Evolutionary conservation across 1,284 basidiomycete genomes (phyloP), one percentile per base, ranked within the genome.

Genomic region (Ganoderma boninense): DNA sequence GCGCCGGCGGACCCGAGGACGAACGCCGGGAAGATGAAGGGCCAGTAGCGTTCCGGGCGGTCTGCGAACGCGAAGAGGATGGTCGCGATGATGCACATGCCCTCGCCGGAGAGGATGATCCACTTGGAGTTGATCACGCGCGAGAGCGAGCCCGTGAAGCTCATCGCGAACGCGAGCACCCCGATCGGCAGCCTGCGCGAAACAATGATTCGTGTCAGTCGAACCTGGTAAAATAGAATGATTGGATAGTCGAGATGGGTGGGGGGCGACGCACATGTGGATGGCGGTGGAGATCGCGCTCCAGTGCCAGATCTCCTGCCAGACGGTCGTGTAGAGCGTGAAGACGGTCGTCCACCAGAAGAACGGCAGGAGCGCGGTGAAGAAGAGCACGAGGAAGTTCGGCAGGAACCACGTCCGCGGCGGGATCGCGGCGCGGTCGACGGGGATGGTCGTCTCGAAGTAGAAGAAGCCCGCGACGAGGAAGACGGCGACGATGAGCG

Each of bases 21-120:
- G 73, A 87, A 86, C 23, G 82, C 87, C n/a, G 87, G 87, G 75
- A 89, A 85, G 59, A 83, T 80, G 71, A 81, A 81, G 0, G 77
- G 73, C 85, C 84, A 88, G 77, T 88, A 89, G n/a, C 80, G 77
- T 8, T 79, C 77, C 18, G 82, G 80, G 0, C 78, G 67, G 64
- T 86, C 82, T 0, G 83, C 83, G 62, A 84, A 78, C 1, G 84
- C 83, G 54, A 87, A 77, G 13, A 87, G 77, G 43, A 82, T 69
- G 1, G 84, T 86, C n/a, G 84, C 82, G 43, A 82, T 68, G 43
- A 84, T 76, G 44, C 81, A 74, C 70, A 85, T 69, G 42, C 73
- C 73, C 44, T 85, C 80, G 8, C 84, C 87, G 54, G 75, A 70
- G 14, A 87, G 75, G 71, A 87, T 83, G 63, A 87, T 77, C 79